Evolutionary conservation across 768 basidiomycete species (phyloP).

Genomic region (Lactifluus piperatus): DNA sequence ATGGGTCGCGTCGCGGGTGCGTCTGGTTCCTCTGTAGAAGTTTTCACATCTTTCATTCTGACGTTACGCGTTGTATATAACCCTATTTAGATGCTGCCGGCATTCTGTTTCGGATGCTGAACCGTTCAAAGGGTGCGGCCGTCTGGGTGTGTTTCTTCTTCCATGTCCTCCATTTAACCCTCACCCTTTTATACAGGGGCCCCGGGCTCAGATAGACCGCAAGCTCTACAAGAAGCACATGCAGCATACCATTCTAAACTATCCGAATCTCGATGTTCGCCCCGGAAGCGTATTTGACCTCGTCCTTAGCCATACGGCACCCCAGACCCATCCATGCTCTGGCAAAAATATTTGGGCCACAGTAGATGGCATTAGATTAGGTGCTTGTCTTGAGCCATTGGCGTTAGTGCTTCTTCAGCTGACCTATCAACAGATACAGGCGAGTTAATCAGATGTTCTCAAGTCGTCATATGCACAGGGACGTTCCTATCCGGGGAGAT

Average conservation of each 20-base stretch:
- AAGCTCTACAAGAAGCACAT: conserved; percentile 77
- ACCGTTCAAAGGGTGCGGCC: conserved; percentile 78
- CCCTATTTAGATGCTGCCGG: conserved; percentile 66
- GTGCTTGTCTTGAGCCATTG: conserved; percentile 28
- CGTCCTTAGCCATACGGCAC: conserved; percentile 43
- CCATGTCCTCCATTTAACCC: background rate
- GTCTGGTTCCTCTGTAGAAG: conserved; percentile 18
- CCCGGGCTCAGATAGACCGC: conserved; percentile 82
- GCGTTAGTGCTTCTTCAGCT: background rate
- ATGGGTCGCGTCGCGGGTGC: conserved; percentile 77
- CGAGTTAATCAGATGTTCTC: conserved; percentile 64
- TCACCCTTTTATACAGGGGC: conserved; percentile 48
- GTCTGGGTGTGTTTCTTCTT: conserved; percentile 55
- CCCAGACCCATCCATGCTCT: conserved; percentile 22
- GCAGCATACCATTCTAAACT: conserved; percentile 57
- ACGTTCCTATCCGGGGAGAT: conserved; percentile 90
- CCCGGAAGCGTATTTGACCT: conserved; percentile 76
- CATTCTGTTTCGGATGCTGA: conserved; percentile 81
- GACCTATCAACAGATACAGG: conserved; percentile 47
- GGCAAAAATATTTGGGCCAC: conserved; percentile 38
- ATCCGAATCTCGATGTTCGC: conserved; percentile 59
- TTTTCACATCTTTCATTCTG: background rate
- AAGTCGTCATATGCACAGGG: conserved; percentile 84
- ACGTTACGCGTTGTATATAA: background rate
- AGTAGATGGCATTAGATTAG: conserved; percentile 59